Evolutionary conservation across 441 rosid species (phyloP), one percentile per base, ranked within the genome.

Genomic region (Pelargonium fulgidum): DNA sequence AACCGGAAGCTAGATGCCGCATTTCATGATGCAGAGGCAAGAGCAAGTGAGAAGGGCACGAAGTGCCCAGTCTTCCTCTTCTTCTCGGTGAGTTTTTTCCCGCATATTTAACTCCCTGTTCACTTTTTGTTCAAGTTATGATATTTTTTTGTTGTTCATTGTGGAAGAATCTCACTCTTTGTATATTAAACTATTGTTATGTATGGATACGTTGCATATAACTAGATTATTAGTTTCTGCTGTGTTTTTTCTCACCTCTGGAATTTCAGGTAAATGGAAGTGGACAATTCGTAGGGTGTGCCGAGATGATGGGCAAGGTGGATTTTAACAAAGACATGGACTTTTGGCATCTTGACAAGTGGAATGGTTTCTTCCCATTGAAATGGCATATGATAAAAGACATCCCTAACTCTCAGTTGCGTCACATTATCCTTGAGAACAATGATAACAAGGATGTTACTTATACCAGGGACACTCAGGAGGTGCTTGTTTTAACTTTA

Each of bases 221-320:
- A 48, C 17, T 14, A 48, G n/a, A 48, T 48, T 5, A 48, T 14
- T 48, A 14, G 56, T 29, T 19, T 64, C 20, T 33, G 1, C 9
- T 24, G 14, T 14, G 6, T 47, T 22, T 29, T 36, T 22, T 47
- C 39, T 66, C 22, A 26, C 59, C 42, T 19, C 20, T 19, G 1
- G 39, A 64, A 67, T 48, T 72, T 70, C 76, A 87, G 89, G 92
- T 87, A 52, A 87, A 87, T 67, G 83, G 84, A 20, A 87, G 89
- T 74, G 86, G 89, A 56, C 87, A 87, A 68, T 87, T 85, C 69
- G 85, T 87, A 65, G 92, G 92, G 36, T 69, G 82, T 71, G 92
- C 89, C 24, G 88, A 87, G 81, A 87, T 87, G 92, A 74, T 76
- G n/a, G 87, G 89, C 48, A 69, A 77, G 64, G 88, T 87, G 19